These are phyloP conservation scores for Alternaria postmessia DNA, from an alignment of 2,329 filamentous ascomycete species.

Conservation along the genomic window DNA sequence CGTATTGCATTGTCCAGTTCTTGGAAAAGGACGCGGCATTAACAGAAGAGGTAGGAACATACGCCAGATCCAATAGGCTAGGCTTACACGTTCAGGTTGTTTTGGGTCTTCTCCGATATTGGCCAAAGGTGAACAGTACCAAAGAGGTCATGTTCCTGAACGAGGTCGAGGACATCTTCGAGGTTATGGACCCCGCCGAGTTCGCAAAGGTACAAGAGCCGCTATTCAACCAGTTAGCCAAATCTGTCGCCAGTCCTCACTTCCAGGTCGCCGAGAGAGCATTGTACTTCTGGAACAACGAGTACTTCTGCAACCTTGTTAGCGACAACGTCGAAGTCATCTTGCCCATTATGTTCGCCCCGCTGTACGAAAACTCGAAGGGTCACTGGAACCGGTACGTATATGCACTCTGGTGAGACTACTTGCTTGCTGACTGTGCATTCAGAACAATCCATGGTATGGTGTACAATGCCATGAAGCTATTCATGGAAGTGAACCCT, in stretches of 20 bases:
- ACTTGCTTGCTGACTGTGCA: slow-evolving; percentile 24
- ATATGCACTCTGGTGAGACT: not conserved
- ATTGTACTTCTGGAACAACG: slow-evolving; percentile 99
- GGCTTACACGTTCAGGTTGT: slow-evolving; percentile 71
- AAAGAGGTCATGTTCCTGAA: slow-evolving; percentile 99
- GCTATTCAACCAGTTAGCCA: slow-evolving; percentile 94
- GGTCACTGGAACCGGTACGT: slow-evolving; percentile 96
- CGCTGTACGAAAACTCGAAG: slow-evolving; percentile 98
- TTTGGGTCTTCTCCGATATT: slow-evolving; percentile 91
- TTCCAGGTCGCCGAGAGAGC: slow-evolving; percentile 98
- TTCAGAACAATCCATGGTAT: slow-evolving; percentile 95
- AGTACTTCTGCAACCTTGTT: slow-evolving; percentile 99
- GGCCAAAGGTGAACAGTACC: slow-evolving; percentile 99
- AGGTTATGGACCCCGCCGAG: slow-evolving; percentile 98
- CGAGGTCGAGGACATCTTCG: slow-evolving; percentile 98
- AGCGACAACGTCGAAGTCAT: slow-evolving; percentile 99
- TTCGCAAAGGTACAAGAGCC: slow-evolving; percentile 99
- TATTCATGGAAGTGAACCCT: slow-evolving; percentile 99
- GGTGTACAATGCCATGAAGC: slow-evolving; percentile 99
- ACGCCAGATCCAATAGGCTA: slow-evolving; percentile 9
- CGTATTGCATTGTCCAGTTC: slow-evolving; percentile 99
- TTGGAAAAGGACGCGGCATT: slow-evolving; percentile 96
- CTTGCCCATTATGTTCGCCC: slow-evolving; percentile 98
- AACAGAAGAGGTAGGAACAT: slow-evolving; percentile 82
- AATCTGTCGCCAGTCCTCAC: slow-evolving; percentile 96